phyloP scores from a whole-genome alignment of 2,329 filamentous ascomycete genomes.

The Akanthomyces uredinophilus region DNA sequence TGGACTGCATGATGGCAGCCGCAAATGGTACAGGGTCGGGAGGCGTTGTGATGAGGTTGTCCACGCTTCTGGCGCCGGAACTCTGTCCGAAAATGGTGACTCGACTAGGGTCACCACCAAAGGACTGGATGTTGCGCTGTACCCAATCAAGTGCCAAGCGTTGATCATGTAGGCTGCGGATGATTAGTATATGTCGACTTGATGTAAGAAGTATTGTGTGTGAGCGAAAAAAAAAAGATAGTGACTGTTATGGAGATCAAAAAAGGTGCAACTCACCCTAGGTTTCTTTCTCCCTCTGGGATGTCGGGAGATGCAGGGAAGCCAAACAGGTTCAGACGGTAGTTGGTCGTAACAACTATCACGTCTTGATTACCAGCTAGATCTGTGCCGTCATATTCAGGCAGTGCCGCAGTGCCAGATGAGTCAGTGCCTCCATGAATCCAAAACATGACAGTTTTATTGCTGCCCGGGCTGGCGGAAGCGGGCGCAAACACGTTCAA shows the following conservation, averaged over 20 bases:
- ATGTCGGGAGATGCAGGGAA: slow-evolving; percentile 30
- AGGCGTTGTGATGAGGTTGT: slow-evolving; percentile 23
- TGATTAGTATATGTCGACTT: not conserved
- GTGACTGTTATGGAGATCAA: not conserved
- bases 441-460: slow-evolving; percentile 40
- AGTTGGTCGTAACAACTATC: slow-evolving; percentile 43
- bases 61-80: slow-evolving; percentile 49
- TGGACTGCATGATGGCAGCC: slow-evolving; percentile 25
- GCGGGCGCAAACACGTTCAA: slow-evolving; percentile 29
- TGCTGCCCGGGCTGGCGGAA: slow-evolving; percentile 10
- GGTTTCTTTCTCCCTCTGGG: slow-evolving; percentile 18
- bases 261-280: slow-evolving; percentile 19
- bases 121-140: slow-evolving; percentile 55
- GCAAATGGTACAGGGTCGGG: slow-evolving; percentile 25
- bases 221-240: not conserved
- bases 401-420: slow-evolving; percentile 30
- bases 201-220: not conserved
- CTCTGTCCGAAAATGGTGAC: slow-evolving; percentile 58
- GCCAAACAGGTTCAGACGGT: slow-evolving; percentile 38
- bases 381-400: slow-evolving; percentile 35
- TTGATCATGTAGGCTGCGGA: slow-evolving; percentile 39
- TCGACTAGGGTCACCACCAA: slow-evolving; percentile 57
- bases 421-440: slow-evolving; percentile 38
- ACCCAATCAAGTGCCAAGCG: slow-evolving; percentile 54
- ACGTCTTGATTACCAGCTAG: slow-evolving; percentile 39